phyloP scores from a whole-genome alignment of 2,329 filamentous ascomycete genomes.

The Aspergillus fructus region DNA sequence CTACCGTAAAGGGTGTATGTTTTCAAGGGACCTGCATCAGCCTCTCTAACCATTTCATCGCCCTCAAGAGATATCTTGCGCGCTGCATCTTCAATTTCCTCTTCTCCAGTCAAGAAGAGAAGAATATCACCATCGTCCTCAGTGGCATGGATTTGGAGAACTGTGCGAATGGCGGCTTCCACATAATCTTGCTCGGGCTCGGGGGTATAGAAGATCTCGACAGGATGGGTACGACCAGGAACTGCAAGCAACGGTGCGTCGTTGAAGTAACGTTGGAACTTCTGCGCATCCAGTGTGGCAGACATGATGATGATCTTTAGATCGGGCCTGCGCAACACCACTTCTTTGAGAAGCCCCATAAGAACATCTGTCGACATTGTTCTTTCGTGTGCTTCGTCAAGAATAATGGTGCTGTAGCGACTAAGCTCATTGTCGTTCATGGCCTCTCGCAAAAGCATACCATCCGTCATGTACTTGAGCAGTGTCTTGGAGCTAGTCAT shows the following conservation, averaged over 20 bases:
- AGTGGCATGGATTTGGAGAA: constrained; percentile 92
- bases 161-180: constrained; percentile 89
- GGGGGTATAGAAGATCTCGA: constrained; percentile 97
- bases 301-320: constrained; percentile 99
- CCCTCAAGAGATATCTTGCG: constrained; percentile 87
- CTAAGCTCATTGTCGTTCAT: constrained; percentile 92
- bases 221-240: constrained; percentile 89
- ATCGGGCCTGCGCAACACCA: constrained; percentile 76
- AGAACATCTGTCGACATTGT: constrained; percentile 96
- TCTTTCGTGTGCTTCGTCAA: constrained; percentile 97
- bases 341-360: constrained; percentile 93
- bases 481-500: constrained; percentile 84
- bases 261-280: constrained; percentile 97
- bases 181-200: constrained; percentile 96
- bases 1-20: constrained; percentile 95
- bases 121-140: constrained; percentile 91
- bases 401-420: constrained; percentile 95
- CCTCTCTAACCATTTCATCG: constrained; percentile 88
- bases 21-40: constrained; percentile 82
- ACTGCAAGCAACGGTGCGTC: constrained; percentile 90
- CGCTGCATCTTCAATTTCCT: constrained; percentile 96
- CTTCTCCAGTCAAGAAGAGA: constrained; percentile 93
- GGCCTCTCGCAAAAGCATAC: constrained; percentile 94
- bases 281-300: constrained; percentile 93
- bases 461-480: constrained; percentile 99